Base-by-base conservation (phyloP, 1,139 yeast genomes). In the Taphrina flavorubra region DNA sequence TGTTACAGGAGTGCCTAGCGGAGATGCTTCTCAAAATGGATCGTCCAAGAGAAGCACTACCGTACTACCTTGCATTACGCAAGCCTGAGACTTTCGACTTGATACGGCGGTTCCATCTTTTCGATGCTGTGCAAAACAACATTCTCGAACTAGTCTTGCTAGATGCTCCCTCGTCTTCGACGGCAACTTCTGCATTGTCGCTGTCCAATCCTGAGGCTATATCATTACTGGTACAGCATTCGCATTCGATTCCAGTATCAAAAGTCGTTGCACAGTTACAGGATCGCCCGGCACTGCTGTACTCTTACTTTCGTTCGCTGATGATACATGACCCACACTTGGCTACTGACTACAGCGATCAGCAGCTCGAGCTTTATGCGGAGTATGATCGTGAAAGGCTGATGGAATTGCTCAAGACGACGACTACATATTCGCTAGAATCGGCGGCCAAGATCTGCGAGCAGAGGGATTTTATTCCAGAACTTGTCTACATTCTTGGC, bases 401-500 rank as follows among this genome's bases (percentile, higher is more conserved):
- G 10, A 78, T 88, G 51, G 82, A 82, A 0, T 91, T 85, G 75
- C 79, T 89, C 70, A 82, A 81, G 65, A 79, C 80, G 71, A 72
- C 72, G 40, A 82, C 81, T 69, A 82, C 86, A 71, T 94, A 92
- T 77, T 85, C 89, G 72, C 84, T 91, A 55, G 90, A 86, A 64
- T 75, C 77, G n/a, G 97, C 97, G 0, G 85, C 91, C 20, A 77
- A 79, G 10, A 77, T 88, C 0, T 90, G 97, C 74, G 87, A 87
- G 70, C 70, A 77, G 11, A 81, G 82, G 57, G 82, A 81, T 0
- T 81, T 82, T 62, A 83, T 82, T 44, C 86, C 88, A 61, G 98
- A 92, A 75, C 81, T 91, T 63, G 96, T 94, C 0, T 92, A 86
- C 74, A 78, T 94, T 47, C 82, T 91, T 72, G 96, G 97, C 7